Evolutionary conservation across 2,329 filamentous ascomycete species (phyloP).

Genomic region (Madurella fahalii): DNA sequence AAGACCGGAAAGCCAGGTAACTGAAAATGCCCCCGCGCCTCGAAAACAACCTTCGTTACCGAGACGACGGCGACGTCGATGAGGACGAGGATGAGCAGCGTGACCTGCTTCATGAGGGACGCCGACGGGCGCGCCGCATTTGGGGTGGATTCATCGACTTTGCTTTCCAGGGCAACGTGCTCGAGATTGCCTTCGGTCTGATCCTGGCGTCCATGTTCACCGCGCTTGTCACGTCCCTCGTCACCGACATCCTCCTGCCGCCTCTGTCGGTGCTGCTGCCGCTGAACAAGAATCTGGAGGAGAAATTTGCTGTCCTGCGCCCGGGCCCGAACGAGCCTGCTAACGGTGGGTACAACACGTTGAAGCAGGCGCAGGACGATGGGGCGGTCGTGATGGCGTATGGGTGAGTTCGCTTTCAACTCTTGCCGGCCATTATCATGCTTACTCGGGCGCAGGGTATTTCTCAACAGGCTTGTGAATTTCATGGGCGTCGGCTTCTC

Average conservation of each 20-base stretch:
- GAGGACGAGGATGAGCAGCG: conserved; percentile 37
- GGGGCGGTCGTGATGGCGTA: conserved; percentile 70
- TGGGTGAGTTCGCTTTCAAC: conserved; percentile 43
- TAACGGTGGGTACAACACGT: conserved; percentile 62
- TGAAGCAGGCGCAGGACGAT: conserved; percentile 64
- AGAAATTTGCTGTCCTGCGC: conserved; percentile 66
- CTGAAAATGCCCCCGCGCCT: conserved; percentile 13
- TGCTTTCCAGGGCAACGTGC: conserved; percentile 68
- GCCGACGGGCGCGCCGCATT: conserved; percentile 45
- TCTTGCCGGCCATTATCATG: neutral
- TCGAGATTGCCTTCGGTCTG: conserved; percentile 70
- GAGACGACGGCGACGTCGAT: conserved; percentile 19
- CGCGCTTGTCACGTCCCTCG: conserved; percentile 66
- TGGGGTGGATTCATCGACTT: conserved; percentile 68
- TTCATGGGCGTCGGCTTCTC: conserved; percentile 63
- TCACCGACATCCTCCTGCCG: conserved; percentile 66
- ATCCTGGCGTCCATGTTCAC: conserved; percentile 71
- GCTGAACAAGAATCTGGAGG: conserved; percentile 65
- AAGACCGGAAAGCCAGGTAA: neutral
- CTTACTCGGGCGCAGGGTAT: conserved; percentile 39
- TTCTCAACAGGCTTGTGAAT: conserved; percentile 60
- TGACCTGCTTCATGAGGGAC: conserved; percentile 45
- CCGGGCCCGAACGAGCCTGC: conserved; percentile 51
- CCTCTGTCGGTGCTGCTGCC: conserved; percentile 65
- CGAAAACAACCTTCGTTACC: neutral